A percentile compares a stretch with the other conserved stretches of the same genome.
These are phyloP conservation scores for Saccharomycopsis babjevae DNA, from an alignment of 805 yeast genomes.

Conservation along the genomic window DNA sequence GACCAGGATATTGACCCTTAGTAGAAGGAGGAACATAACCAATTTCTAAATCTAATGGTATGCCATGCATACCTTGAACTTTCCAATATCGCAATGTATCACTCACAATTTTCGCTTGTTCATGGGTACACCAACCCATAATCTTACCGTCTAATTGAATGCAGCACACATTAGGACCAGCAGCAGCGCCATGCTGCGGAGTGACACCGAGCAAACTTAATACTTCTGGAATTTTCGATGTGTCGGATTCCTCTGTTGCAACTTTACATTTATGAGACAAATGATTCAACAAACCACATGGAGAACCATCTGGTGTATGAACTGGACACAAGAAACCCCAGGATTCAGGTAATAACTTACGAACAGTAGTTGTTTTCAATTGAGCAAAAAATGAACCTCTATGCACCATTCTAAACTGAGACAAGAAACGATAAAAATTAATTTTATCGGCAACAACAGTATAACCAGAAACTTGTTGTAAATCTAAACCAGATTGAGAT, in stretches of 20 bases:
- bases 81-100: conserved; percentile 90
- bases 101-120: conserved; percentile 76
- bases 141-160: conserved; percentile 90
- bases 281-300: conserved; percentile 96
- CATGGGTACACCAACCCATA: conserved; percentile 90
- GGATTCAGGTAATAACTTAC: conserved; percentile 92
- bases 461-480: conserved; percentile 96
- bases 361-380: conserved; percentile 91
- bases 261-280: conserved; percentile 90
- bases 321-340: conserved; percentile 99
- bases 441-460: conserved; percentile 98
- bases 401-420: conserved; percentile 99
- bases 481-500: conserved; percentile 92
- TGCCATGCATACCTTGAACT: conserved; percentile 64
- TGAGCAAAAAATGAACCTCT: conserved; percentile 99
- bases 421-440: conserved; percentile 89
- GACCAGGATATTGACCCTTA: conserved; percentile 96
- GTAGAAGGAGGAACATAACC: conserved; percentile 95
- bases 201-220: conserved; percentile 69
- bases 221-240: conserved; percentile 54
- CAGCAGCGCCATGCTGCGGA: conserved; percentile 68
- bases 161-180: conserved; percentile 83
- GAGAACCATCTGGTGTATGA: conserved; percentile 99
- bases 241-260: conserved; percentile 68
- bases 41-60: conserved; percentile 81